Base-by-base conservation (phyloP, 202 grass and related monocot species). In the Digitaria exilis region DNA sequence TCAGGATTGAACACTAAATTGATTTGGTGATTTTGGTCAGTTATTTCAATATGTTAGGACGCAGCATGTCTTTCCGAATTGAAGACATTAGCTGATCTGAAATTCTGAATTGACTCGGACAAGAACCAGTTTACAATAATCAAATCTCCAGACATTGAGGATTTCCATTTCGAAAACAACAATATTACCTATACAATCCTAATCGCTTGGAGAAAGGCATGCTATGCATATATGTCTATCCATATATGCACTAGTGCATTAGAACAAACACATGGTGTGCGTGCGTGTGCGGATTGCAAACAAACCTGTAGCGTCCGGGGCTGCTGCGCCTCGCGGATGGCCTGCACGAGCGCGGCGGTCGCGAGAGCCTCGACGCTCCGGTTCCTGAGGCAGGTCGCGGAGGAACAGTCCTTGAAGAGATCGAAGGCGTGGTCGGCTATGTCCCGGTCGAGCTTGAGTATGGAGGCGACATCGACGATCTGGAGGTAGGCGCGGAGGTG, bases 391-490 rank as follows among this genome's bases (percentile, higher is more conserved):
- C 93, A 99, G 39, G 91, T 96, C 17, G 93, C 76, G 19, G 91
- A 92, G 4, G 91, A 96, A 82, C 96, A 96, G 3, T 96, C 96
- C 71, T 91, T 93, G 80, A 96, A 99, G 80, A 99, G 84, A 9
- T 96, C 89, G 80, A 99, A 99, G 34, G 96, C 96, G 73, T 99
- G 93, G 73, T 99, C 96, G 1, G 93, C 91, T 46, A 98, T 98
- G 24, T 96, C 93, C 55, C 87, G 89, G 74, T 96, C 86, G 26
- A 98, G 85, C 49, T 84, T 83, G 26, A 98, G 89, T 77, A 98
- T 94, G 52, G 92, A 94, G 0, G 93, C 87, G 10, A 98, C 96
- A 46, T 98, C 96, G 48, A 96, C 82, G 83, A 98, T 96, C 88
- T 98, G 96, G 74, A 98, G 89, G 80, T 98, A 98, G 22, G 96